Evolutionary conservation across 148 eudicot species (phyloP), one percentile per base, ranked within the genome.

Genomic region (Diospyros kaki): DNA sequence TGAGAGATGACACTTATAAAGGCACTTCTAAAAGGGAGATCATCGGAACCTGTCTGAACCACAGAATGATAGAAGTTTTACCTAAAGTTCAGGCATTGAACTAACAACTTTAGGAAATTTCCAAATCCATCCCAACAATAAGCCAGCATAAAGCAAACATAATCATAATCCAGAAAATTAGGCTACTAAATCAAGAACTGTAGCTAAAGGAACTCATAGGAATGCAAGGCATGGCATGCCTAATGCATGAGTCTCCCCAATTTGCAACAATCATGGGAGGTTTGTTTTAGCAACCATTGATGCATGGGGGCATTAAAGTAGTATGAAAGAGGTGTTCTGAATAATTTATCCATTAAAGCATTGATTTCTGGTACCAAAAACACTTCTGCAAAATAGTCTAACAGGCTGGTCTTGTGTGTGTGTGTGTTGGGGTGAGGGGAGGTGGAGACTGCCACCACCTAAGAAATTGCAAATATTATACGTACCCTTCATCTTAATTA

Each of bases 1-100:
- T 83, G 85, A 72, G 89, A 94, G 59, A 94, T 90, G 75, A 92
- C 98, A 82, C 92, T 77, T 78, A 86, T 92, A 82, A 94, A 94
- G 77, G 98, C 98, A 85, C 91, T 94, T 89, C 73, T 90, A 76
- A 85, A 89, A 74, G 97, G 89, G 53, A 94, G 86, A 77, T 80
- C 78, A 77, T 94, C 98, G 48, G 97, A 86, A 78, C 96, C 95
- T 69, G 83, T 85, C 98, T 94, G 97, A 69, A 74, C 14, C 68
- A 66, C 69, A 74, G 72, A 73, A 81, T 5, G n/a, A 17, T 28
- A 72, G 28, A 58, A 64, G 14, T 3, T 63, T 17, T 48, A 6
- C 50, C 41, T 13, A n/a, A 15, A 28, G 59, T 52, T 43, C 61
- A 71, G 45, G 55, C 61, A 59, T 44, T 38, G 41, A 42, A 46